Base-by-base conservation (phyloP, 805 yeast species). In the Barnettozyma siamensis region DNA sequence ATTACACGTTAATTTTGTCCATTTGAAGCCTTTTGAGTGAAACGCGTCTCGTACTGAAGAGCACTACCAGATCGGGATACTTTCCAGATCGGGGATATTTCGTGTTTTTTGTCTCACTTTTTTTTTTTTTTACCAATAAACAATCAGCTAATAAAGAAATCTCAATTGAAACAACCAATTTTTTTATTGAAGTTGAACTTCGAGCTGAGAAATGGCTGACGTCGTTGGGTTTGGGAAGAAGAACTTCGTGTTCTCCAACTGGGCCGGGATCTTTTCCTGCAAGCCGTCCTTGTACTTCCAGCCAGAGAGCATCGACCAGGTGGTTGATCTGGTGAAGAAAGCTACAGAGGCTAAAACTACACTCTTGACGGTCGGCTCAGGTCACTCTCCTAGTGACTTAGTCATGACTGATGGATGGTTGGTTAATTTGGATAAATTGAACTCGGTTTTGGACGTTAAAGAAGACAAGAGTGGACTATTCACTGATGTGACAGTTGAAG, bases 401-500 rank as follows among this genome's bases (percentile, higher is more conserved):
- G 87, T 96, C 40, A 81, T 88, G 83, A 84, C 95, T 4, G 65
- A 69, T 26, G 93, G 85, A 43, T 89, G 96, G 96, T 65, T 93
- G 16, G 75, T 94, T 47, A 89, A 86, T 58, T 70, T 91, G 54
- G 98, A 91, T 62, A 76, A 77, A 43, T 73, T 84, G 59, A 75
- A 78, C 58, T 54, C 60, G n/a, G 76, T 88, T 16, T 50, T 81
- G 20, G 61, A 56, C 7, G 60, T 75, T 37, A 60, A 69, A 30
- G 73, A 70, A 30, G 69, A 76, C 41, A 62, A 58, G 18, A 75
- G 78, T n/a, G 80, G 80, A 9, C 71, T 78, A 46, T 91, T 69
- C 59, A 84, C 94, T 7, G 98, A 91, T 63, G 79, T 91, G 40
- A 83, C 93, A 0, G 96, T 88, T n/a, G 95, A 91, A 61, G 95